A percentile compares a stretch with the other conserved stretches of the same genome.
phyloP scores from a whole-genome alignment of 2,329 filamentous ascomycete genomes.

The Beauveria brongniartii region DNA sequence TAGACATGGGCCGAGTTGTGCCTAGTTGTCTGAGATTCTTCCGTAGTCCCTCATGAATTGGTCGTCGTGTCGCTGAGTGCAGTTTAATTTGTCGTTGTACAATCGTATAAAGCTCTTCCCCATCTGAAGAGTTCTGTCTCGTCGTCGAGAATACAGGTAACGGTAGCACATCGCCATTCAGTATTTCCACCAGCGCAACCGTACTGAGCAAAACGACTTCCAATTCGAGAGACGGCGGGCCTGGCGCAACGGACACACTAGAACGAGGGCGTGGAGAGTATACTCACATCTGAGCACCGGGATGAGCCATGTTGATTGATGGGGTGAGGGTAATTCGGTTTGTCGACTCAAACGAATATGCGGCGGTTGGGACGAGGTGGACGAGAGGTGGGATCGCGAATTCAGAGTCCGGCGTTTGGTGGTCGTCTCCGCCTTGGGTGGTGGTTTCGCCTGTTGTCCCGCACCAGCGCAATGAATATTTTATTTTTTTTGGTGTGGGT shows the following conservation, averaged over 20 bases:
- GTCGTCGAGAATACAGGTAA: neutral
- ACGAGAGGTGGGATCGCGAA: constrained; percentile 10
- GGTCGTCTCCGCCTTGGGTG: constrained; percentile 7
- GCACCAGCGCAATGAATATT: constrained; percentile 9
- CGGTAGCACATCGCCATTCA: neutral
- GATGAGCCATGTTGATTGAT: constrained; percentile 50
- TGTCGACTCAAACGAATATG: constrained; percentile 3
- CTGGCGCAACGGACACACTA: neutral
- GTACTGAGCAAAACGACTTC: neutral
- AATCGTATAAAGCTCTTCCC: neutral
- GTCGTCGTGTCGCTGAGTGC: neutral
- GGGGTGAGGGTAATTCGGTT: constrained; percentile 6
- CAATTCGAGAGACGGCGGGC: neutral
- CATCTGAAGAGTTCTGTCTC: neutral
- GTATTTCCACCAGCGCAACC: neutral
- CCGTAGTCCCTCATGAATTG: neutral
- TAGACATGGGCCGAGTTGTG: too few species aligned
- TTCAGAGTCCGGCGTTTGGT: constrained; percentile 1
- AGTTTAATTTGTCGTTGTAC: neutral
- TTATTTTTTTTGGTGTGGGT: constrained; percentile 22
- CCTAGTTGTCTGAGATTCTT: neutral
- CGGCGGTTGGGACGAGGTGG: constrained; percentile 1
- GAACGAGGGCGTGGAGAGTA: constrained; percentile 9
- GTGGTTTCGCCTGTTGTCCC: constrained; percentile 7
- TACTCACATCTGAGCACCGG: constrained; percentile 56